Conservation (phyloP, 306 rosid species). For the Cucurbita ficifolia region DNA sequence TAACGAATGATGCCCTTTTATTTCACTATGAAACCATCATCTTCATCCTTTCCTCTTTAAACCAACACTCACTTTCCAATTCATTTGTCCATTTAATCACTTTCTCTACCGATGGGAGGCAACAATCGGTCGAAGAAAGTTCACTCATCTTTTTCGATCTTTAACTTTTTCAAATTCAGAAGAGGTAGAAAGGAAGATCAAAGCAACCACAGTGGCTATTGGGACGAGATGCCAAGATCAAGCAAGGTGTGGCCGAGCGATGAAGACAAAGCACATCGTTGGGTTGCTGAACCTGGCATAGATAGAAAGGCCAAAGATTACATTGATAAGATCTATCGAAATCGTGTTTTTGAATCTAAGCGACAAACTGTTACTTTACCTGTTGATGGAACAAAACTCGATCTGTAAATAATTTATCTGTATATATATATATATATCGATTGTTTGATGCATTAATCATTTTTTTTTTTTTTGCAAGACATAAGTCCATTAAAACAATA, state of each 20-base stretch:
- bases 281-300: neutral
- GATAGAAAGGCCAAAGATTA: neutral
- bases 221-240: slow-evolving; percentile 21
- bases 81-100: neutral
- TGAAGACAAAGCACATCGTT: neutral
- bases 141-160: slow-evolving; percentile 28
- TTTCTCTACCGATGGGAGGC: neutral
- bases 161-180: slow-evolving; percentile 35
- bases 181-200: slow-evolving; percentile 11
- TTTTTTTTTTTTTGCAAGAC: too few species aligned
- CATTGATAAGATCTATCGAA: neutral
- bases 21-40: neutral
- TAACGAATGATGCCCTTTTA: neutral
- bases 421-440: too few species aligned
- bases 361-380: neutral
- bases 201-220: neutral
- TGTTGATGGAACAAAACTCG: neutral
- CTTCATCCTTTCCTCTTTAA: neutral
- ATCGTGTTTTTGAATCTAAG: neutral
- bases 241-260: slow-evolving; percentile 37
- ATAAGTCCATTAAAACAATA: too few species aligned
- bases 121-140: too few species aligned
- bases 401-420: neutral
- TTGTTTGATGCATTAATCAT: too few species aligned
- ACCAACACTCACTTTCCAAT: neutral